Percentiles rank a stretch among this genome's conserved stretches.
phyloP scores from a whole-genome alignment of 164 flowering plant genomes.

The grape (Vitis vinifera) region ASM3070453v1 NC_081820.1:351001-351500 shows the following conservation, averaged over 20 bases:
- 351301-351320: constrained; percentile 21
- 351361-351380: constrained; percentile 83
- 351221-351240: background rate
- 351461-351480: constrained; percentile 55
- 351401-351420: constrained; percentile 41
- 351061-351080: constrained; percentile 28
- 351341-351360: constrained; percentile 54
- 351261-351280: constrained; percentile 20
- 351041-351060: constrained; percentile 38
- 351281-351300: constrained; percentile 28
- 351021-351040: constrained; percentile 70
- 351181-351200: constrained; percentile 13
- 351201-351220: background rate
- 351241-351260: constrained; percentile 31
- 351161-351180: constrained; percentile 47
- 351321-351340: constrained; percentile 28
- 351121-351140: constrained; percentile 69
- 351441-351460: constrained; percentile 36
- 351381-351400: constrained; percentile 86
- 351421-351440: constrained; percentile 50
- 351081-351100: constrained; percentile 31
- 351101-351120: constrained; percentile 54
- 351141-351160: constrained; percentile 72
- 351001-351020: constrained; percentile 81
- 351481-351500: constrained; percentile 79